phyloP scores from a whole-genome alignment of 2,329 filamentous ascomycete genomes.

The Aspergillus intermedius region DNA sequence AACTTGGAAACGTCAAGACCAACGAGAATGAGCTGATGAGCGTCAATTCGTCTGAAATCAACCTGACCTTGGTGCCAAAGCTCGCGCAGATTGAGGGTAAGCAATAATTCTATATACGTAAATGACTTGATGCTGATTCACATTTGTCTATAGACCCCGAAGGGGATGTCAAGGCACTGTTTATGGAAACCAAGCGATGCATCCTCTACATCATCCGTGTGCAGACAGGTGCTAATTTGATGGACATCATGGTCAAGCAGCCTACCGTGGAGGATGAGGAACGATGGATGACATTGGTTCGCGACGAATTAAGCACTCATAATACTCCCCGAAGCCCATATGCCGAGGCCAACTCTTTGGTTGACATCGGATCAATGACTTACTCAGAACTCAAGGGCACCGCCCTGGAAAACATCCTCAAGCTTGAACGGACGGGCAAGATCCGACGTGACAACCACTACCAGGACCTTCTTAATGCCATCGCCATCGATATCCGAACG shows the following conservation, averaged over 20 bases:
- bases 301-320: constrained; percentile 68
- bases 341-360: constrained; percentile 72
- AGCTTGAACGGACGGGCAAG: constrained; percentile 76
- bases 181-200: constrained; percentile 97
- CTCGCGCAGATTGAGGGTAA: constrained; percentile 73
- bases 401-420: constrained; percentile 88
- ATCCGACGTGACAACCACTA: constrained; percentile 85
- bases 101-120: constrained; percentile 6
- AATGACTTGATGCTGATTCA: not conserved
- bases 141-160: constrained; percentile 62
- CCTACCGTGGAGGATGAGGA: constrained; percentile 81
- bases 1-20: constrained; percentile 90
- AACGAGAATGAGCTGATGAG: constrained; percentile 91
- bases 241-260: constrained; percentile 90
- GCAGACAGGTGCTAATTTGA: constrained; percentile 82
- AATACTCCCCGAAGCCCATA: constrained; percentile 74
- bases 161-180: constrained; percentile 81
- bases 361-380: constrained; percentile 81
- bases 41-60: constrained; percentile 81
- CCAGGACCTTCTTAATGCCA: constrained; percentile 95
- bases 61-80: constrained; percentile 82
- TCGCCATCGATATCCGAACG: constrained; percentile 91
- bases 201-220: constrained; percentile 96
- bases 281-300: constrained; percentile 74
- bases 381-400: constrained; percentile 91